phyloP scores from a whole-genome alignment of 2,329 filamentous ascomycete species.

The Alternaria sp. region DNA sequence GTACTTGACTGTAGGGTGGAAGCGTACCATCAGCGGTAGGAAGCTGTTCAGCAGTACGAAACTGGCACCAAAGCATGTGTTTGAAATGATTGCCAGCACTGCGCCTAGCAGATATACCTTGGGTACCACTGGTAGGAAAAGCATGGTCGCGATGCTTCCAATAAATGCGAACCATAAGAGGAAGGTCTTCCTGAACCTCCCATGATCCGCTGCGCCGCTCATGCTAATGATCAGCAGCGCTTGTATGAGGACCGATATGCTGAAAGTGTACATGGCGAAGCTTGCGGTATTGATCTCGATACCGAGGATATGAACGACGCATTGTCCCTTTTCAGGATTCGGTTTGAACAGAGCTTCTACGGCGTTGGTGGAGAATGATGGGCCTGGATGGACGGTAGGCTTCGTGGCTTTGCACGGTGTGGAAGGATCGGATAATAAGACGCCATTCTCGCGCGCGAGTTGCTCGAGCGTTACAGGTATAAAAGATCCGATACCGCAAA shows the following conservation, averaged over 20 bases:
- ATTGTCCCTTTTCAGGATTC: slow-evolving; percentile 62
- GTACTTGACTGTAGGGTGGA: slow-evolving; percentile 70
- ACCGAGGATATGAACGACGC: slow-evolving; percentile 81
- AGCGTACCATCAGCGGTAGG: slow-evolving; percentile 84
- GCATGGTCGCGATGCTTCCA: slow-evolving; percentile 84
- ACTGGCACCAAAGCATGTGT: slow-evolving; percentile 92
- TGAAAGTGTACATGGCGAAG: slow-evolving; percentile 99
- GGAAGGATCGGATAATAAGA: slow-evolving; percentile 77
- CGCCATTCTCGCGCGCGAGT: slow-evolving; percentile 88
- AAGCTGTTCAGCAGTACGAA: slow-evolving; percentile 97
- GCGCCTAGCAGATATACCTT: slow-evolving; percentile 81
- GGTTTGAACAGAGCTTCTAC: slow-evolving; percentile 25
- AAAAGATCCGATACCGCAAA: slow-evolving; percentile 85
- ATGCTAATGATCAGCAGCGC: slow-evolving; percentile 93
- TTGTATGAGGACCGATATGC: slow-evolving; percentile 86
- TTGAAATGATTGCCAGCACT: slow-evolving; percentile 85
- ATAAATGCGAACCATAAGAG: slow-evolving; percentile 83
- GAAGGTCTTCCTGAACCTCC: slow-evolving; percentile 83
- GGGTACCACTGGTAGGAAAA: slow-evolving; percentile 80
- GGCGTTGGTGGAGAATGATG: slow-evolving; percentile 23
- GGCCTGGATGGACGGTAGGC: slow-evolving; percentile 50
- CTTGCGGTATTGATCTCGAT: slow-evolving; percentile 92
- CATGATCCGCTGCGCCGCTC: slow-evolving; percentile 94
- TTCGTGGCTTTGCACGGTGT: slow-evolving; percentile 76
- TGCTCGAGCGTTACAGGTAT: slow-evolving; percentile 95